Conservation (phyloP, 257 asterid genomes). For the Fraxinus pennsylvanica region DNA sequence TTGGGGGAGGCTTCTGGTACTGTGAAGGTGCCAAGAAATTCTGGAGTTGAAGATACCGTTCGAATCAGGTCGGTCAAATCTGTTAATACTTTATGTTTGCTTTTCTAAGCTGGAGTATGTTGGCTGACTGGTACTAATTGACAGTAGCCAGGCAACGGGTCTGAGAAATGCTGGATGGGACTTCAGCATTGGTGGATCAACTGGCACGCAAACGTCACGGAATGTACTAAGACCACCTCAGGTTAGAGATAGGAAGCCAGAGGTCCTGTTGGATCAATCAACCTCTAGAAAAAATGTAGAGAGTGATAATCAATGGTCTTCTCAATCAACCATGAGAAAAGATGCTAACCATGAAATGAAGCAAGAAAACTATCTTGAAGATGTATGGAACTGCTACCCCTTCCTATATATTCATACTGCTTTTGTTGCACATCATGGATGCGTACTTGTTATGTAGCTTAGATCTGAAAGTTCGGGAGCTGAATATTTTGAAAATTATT, state of each 20-base stretch:
- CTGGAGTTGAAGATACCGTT: conserved; percentile 40
- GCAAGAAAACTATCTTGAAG: conserved; percentile 56
- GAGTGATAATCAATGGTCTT: conserved; percentile 54
- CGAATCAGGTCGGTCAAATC: conserved; percentile 57
- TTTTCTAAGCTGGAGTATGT: conserved; percentile 18
- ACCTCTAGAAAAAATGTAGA: conserved; percentile 56
- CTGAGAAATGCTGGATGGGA: conserved; percentile 88
- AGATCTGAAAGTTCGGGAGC: conserved; percentile 10
- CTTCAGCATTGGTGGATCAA: conserved; percentile 84
- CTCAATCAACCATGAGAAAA: conserved; percentile 38
- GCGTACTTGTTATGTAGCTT: conserved; percentile 1
- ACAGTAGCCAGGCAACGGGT: conserved; percentile 68
- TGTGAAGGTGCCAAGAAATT: conserved; percentile 45
- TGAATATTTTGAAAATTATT: conserved; percentile 16
- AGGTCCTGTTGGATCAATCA: conserved; percentile 55
- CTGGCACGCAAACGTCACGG: conserved; percentile 77
- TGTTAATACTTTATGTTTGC: conserved; percentile 26
- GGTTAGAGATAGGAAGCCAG: conserved; percentile 78
- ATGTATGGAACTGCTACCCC: conserved; percentile 55
- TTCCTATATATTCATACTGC: conserved; percentile 6
- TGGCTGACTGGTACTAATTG: conserved; percentile 30
- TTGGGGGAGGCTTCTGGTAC: conserved; percentile 57
- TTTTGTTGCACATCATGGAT: conserved; percentile 15
- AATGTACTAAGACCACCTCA: conserved; percentile 89
- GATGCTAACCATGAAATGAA: conserved; percentile 45